Evolutionary conservation across 2,329 filamentous ascomycete genomes (phyloP).

Genomic region (Penicillium thymicola): DNA sequence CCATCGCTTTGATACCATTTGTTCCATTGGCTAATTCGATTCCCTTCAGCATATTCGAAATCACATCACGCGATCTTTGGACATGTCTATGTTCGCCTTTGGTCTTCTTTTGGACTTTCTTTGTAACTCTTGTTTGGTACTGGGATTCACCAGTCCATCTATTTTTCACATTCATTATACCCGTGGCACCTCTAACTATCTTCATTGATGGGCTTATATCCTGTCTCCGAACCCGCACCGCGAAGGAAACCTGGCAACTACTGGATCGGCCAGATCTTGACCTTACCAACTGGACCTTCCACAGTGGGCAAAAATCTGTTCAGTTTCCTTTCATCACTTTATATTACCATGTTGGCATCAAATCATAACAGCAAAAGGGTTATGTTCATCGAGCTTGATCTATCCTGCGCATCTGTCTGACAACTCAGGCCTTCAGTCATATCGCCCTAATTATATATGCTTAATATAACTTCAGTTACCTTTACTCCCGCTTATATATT

Average conservation of each 20-base stretch:
- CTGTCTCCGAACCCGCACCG: conserved; percentile 63
- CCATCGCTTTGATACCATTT: neutral
- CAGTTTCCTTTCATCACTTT: conserved; percentile 18
- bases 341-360: conserved; percentile 19
- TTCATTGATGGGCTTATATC: conserved; percentile 68
- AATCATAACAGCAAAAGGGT: neutral
- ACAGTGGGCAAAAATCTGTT: conserved; percentile 21
- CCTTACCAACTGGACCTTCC: conserved; percentile 16
- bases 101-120: conserved; percentile 31
- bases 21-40: neutral
- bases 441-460: neutral
- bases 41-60: conserved; percentile 15
- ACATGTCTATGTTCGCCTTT: conserved; percentile 25
- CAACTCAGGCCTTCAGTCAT: neutral
- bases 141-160: conserved; percentile 55
- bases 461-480: no score
- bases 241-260: conserved; percentile 61
- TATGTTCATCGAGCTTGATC: neutral
- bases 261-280: conserved; percentile 40
- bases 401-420: neutral
- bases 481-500: neutral
- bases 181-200: conserved; percentile 64
- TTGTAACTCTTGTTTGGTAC: conserved; percentile 23
- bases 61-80: conserved; percentile 12
- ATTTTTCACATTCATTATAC: conserved; percentile 64